Evolutionary conservation across 768 basidiomycete species (phyloP), one percentile per base, ranked within the genome.

Genomic region (Tylopilus subfusipes): DNA sequence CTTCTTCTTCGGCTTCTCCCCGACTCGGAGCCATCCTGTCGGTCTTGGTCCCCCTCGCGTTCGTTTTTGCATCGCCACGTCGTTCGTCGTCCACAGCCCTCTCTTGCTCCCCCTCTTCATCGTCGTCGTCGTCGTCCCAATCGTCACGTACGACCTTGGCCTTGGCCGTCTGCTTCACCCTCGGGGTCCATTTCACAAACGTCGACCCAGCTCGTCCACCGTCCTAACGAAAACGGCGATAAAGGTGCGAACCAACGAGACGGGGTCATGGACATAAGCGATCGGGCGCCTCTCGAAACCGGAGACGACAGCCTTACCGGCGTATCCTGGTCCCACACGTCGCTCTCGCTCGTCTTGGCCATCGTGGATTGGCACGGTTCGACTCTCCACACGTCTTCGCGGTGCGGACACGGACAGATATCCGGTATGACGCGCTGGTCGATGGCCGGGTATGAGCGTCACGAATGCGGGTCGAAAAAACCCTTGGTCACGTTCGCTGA

Each of bases 41-140:
- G 25, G 38, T 48, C 42, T 30, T 31, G 11, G 33, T 22, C 48
- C 21, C 40, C n/a, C 31, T 29, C 36, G n/a, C 10, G n/a, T 22
- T 42, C 6, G 46, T 19, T 25, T 11, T 18, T 16, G 14, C 42
- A 34, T 22, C 21, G 18, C 7, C 25, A 14, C 18, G n/a, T 18
- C 5, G 18, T 11, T 21, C 39, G 21, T 22, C 27, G 7, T 18
- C 19, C n/a, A 9, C 16, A 18, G 48, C 33, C 11, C 19, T 18
- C 5, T 30, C 27, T 25, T 42, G 34, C 3, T 40, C 49, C 24
- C 8, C 12, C 21, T 54, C 50, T 0, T 63, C 64, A 0, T 76
- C 75, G 1, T 78, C 81, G 0, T 79, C 78, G 2, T 79, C 78
- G 10, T 75, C 70, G 50, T 86, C 85, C 85, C 85, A 86, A 61